Conservation (phyloP, 2,329 filamentous ascomycete genomes). For the Aspergillus ruber region DNA sequence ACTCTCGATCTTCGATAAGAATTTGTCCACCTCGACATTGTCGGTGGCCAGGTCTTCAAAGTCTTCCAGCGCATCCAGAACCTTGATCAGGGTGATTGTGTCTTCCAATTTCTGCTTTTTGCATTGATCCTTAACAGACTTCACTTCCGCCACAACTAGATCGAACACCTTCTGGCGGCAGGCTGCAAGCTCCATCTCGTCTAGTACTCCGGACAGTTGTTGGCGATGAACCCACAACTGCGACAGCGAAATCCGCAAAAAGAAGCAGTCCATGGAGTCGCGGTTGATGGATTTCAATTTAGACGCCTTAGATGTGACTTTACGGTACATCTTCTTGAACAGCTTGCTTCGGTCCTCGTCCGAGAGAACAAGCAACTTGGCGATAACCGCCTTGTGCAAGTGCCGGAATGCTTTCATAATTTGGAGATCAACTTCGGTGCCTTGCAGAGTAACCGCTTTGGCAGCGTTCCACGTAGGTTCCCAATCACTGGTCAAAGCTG, state of each 20-base stretch:
- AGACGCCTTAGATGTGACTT: slow-evolving; percentile 22
- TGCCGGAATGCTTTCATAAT: slow-evolving; percentile 33
- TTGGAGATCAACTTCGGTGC: slow-evolving; percentile 26
- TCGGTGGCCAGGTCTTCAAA: slow-evolving; percentile 32
- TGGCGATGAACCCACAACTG: slow-evolving; percentile 28
- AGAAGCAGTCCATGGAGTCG: slow-evolving; percentile 31
- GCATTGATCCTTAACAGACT: slow-evolving; percentile 28
- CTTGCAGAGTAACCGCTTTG: slow-evolving; percentile 25
- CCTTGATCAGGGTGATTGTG: slow-evolving; percentile 30
- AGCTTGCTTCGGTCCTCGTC: slow-evolving; percentile 28
- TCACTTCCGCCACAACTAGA: slow-evolving; percentile 28
- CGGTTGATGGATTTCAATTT: slow-evolving; percentile 26
- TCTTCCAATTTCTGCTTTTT: slow-evolving; percentile 29
- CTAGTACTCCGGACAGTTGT: slow-evolving; percentile 22
- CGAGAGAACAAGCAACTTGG: slow-evolving; percentile 28
- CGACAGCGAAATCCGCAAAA: slow-evolving; percentile 29
- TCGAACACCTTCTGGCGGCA: slow-evolving; percentile 30
- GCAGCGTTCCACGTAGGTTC: slow-evolving; percentile 32
- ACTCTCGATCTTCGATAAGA: slow-evolving; percentile 29
- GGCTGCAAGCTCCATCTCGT: slow-evolving; percentile 22
- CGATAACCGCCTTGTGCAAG: slow-evolving; percentile 28
- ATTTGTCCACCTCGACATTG: slow-evolving; percentile 29
- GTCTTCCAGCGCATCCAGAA: slow-evolving; percentile 33
- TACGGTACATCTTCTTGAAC: slow-evolving; percentile 30
- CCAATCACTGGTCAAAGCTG: slow-evolving; percentile 28